Evolutionary conservation across 176 grass and related monocot species (phyloP).

Genomic region (Urochloa ruziziensis): DNA sequence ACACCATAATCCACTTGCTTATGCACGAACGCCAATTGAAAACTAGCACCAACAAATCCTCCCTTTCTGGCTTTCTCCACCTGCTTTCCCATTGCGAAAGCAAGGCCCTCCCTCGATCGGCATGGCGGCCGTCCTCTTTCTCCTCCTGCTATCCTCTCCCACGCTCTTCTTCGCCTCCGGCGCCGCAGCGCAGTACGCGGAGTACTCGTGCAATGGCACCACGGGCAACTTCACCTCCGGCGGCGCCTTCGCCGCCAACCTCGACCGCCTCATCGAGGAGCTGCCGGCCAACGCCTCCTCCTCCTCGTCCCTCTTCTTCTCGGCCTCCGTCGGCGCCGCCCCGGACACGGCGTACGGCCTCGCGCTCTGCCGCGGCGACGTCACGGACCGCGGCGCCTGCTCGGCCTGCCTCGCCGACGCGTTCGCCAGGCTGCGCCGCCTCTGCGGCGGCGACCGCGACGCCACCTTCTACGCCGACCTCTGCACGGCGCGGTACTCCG

Average conservation of each 20-base stretch:
- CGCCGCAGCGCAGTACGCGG: constrained; percentile 19
- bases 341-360: constrained; percentile 22
- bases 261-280: constrained; percentile 4
- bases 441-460: constrained; percentile 33
- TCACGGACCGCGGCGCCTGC: constrained; percentile 25
- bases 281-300: constrained; percentile 25
- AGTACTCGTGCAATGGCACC: constrained; percentile 33
- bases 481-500: constrained; percentile 29
- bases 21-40: not conserved
- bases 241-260: constrained; percentile 49
- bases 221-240: constrained; percentile 33
- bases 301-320: constrained; percentile 22
- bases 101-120: too few species aligned
- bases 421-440: not conserved
- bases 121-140: not conserved
- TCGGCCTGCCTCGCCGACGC: constrained; percentile 35
- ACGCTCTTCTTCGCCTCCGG: not conserved
- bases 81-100: not conserved
- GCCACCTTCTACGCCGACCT: constrained; percentile 42
- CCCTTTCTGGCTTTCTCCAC: not conserved
- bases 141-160: not conserved
- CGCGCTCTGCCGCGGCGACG: constrained; percentile 31
- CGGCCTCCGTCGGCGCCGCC: not conserved
- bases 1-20: not conserved
- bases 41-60: not conserved